These are phyloP conservation scores for Fusarium liriodendri DNA, from an alignment of 2,329 filamentous ascomycete species.

Conservation along the genomic window DNA sequence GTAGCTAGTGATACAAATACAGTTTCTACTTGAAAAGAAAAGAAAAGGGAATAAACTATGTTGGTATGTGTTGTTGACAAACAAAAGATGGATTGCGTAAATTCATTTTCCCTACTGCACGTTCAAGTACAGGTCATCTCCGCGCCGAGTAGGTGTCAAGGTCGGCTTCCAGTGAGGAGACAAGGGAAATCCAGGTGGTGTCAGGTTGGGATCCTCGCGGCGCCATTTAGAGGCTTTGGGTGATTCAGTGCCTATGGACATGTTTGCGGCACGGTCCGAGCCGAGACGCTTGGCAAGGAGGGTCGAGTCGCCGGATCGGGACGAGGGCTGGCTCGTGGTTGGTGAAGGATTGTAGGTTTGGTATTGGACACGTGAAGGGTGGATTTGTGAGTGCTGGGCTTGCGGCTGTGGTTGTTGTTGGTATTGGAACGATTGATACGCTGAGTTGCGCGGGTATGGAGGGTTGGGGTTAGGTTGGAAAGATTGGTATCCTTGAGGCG, in stretches of 20 bases:
- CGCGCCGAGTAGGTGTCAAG: conserved; percentile 74
- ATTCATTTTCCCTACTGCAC: conserved; percentile 54
- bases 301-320: conserved; percentile 51
- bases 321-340: conserved; percentile 19
- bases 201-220: conserved; percentile 24
- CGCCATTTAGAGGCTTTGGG: conserved; percentile 24
- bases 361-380: conserved; percentile 21
- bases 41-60: conserved; percentile 16
- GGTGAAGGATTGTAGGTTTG: conserved; percentile 25
- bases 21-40: conserved; percentile 15
- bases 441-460: conserved; percentile 24
- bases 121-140: conserved; percentile 72
- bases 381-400: conserved; percentile 22
- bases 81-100: conserved; percentile 4
- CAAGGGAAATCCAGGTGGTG: conserved; percentile 18
- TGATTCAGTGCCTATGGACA: conserved; percentile 50
- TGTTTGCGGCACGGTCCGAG: conserved; percentile 59
- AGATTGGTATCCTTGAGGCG: conserved; percentile 15
- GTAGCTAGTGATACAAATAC: conserved; percentile 39
- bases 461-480: conserved; percentile 28
- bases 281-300: conserved; percentile 66
- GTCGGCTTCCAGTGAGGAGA: conserved; percentile 60
- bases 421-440: conserved; percentile 23
- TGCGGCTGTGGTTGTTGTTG: conserved; percentile 4
- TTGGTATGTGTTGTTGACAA: not conserved